Percentiles rank a stretch among this genome's conserved stretches.
phyloP scores from a whole-genome alignment of 257 asterid species.

The Solanum verrucosum region DNA sequence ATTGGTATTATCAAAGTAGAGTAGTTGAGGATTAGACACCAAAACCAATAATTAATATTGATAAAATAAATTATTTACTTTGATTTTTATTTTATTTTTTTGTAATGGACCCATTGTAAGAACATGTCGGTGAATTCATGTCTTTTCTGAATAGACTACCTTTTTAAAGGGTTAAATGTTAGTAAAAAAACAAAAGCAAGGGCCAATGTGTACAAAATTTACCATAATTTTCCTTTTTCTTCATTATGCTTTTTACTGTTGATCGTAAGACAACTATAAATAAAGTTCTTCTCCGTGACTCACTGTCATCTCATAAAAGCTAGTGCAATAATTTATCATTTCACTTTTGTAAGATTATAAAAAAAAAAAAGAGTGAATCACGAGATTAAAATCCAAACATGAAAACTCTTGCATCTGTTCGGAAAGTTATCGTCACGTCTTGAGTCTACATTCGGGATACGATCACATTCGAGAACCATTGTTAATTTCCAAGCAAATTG shows the following conservation, averaged over 20 bases:
- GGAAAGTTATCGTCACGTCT: too few relatives aligned
- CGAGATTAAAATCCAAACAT: too few relatives aligned
- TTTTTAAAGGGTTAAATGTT: not conserved
- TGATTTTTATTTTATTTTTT: not conserved
- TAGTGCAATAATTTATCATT: not conserved
- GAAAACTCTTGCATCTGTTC: too few relatives aligned
- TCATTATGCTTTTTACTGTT: not conserved
- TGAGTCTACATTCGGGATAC: fast-evolving
- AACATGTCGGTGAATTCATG: not conserved
- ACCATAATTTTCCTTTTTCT: not conserved
- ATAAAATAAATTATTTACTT: not conserved
- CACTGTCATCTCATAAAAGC: not conserved
- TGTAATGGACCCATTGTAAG: not conserved
- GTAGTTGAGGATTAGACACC: not conserved
- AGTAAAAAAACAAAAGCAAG: not conserved
- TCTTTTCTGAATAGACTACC: not conserved
- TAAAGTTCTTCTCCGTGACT: not conserved
- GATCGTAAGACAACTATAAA: too few relatives aligned
- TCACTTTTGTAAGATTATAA: not conserved
- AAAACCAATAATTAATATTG: not conserved
- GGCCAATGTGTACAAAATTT: not conserved
- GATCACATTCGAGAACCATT: too few relatives aligned
- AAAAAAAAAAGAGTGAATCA: not conserved
- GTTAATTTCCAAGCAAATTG: too few relatives aligned
- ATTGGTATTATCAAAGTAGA: not conserved